These are phyloP conservation scores for Aureobasidium namibiae DNA, from an alignment of 2,329 filamentous ascomycete genomes.

Conservation along the genomic window DNA sequence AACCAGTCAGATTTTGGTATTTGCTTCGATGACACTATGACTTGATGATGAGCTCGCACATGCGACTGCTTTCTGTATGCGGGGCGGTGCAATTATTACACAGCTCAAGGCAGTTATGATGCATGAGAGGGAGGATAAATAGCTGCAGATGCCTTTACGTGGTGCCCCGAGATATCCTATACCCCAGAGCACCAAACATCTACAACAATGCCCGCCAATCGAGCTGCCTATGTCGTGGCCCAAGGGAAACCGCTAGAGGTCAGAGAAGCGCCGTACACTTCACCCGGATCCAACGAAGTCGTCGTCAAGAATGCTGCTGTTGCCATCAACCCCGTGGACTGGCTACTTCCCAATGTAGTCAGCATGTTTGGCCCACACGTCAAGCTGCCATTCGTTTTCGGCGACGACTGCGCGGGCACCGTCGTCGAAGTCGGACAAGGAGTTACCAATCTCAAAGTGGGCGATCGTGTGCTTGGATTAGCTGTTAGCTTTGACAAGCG, in stretches of 20 bases:
- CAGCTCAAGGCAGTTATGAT: not conserved
- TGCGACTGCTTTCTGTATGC: not conserved
- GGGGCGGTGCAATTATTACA: not conserved
- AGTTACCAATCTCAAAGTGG: slow-evolving; percentile 28
- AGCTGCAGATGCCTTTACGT: not conserved
- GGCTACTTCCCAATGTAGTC: slow-evolving; percentile 24
- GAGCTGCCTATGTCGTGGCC: slow-evolving; percentile 18
- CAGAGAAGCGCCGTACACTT: slow-evolving; percentile 17
- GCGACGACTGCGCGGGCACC: slow-evolving; percentile 22
- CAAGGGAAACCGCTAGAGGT: slow-evolving; percentile 18
- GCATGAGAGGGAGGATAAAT: not conserved
- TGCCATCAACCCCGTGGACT: slow-evolving; percentile 34
- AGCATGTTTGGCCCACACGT: slow-evolving; percentile 15
- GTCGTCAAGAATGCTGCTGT: slow-evolving; percentile 30
- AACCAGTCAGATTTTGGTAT: not conserved
- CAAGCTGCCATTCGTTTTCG: slow-evolving; percentile 24
- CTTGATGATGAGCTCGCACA: not conserved
- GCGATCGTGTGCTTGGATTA: slow-evolving; percentile 27
- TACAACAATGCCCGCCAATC: slow-evolving; percentile 15
- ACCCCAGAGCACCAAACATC: not conserved
- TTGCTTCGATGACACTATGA: not conserved
- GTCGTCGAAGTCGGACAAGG: slow-evolving; percentile 27
- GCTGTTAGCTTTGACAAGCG: slow-evolving; percentile 13
- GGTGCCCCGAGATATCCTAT: too few species aligned
- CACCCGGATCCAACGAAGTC: slow-evolving; percentile 22